Evolutionary conservation across 1,139 yeast species (phyloP), one percentile per base, ranked within the genome.

Genomic region (Pneumocystis canis): DNA sequence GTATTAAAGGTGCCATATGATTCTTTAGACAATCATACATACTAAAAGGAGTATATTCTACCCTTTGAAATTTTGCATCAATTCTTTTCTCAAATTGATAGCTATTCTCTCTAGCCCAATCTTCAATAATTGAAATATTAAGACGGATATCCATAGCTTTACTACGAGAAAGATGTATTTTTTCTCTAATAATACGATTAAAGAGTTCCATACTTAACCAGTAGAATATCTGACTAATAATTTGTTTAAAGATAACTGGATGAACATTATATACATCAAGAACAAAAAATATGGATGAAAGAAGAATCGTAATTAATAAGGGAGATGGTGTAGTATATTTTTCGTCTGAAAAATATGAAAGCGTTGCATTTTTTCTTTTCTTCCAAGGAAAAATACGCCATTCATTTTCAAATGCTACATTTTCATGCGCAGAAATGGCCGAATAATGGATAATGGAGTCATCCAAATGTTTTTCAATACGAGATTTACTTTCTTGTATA

Each of bases 101-200:
- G 73, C 88, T 86, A 71, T 88, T 92, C 3, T 86, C 79, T 66
- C 95, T 80, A 41, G 92, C 80, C 98, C 98, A 92, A 71, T 92
- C 97, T 73, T 92, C 97, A 61, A 92, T 76, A 2, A 87, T 82
- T 0, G 96, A 89, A 9, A 92, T 73, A 70, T 92, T 92, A 65
- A 92, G 79, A 63, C 97, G 78, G 60, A 92, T 84, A 72, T 92
- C 97, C 73, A 92, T 82, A 0, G 97, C 97, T 68, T 86, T 83
- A 1, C 89, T 79, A 65, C 99, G 79, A 0, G 96, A 82, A 63
- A 88, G 79, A 68, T 86, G 85, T 67, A 79, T 82, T 30, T 85
- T 81, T 69, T 80, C 84, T 40, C 83, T 78, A 62, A 89, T 74
- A 47, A 90, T 78, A 63, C 84, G 78, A 72, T 92, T 90, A 75